A percentile compares a stretch with the other conserved stretches of the same genome.
These are phyloP conservation scores for Torulaspora delbrueckii DNA, from an alignment of 805 yeast genomes.

Conservation along the genomic window DNA sequence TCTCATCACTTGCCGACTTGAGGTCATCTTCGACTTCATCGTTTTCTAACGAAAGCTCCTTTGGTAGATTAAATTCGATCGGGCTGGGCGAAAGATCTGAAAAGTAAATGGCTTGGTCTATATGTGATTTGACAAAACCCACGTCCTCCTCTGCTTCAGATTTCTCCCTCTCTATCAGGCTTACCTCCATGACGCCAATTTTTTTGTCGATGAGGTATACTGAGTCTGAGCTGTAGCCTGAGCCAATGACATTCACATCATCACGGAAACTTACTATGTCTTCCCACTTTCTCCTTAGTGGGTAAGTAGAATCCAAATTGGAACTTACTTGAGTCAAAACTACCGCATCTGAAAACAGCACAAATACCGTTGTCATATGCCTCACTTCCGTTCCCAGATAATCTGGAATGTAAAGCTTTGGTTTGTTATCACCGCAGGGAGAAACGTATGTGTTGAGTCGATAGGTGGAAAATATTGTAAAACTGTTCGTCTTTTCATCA, in stretches of 20 bases:
- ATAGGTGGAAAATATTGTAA: conserved; percentile 59
- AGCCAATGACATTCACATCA: conserved; percentile 51
- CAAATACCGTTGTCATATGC: conserved; percentile 45
- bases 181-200: conserved; percentile 60
- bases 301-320: conserved; percentile 32
- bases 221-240: conserved; percentile 50
- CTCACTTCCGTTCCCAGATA: conserved; percentile 38
- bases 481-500: conserved; percentile 45
- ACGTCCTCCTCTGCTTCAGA: conserved; percentile 20
- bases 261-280: conserved; percentile 61
- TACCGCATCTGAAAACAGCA: conserved; percentile 55
- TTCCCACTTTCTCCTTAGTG: conserved; percentile 62
- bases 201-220: conserved; percentile 46
- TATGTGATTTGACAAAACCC: conserved; percentile 57
- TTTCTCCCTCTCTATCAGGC: conserved; percentile 35
- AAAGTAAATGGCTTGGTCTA: conserved; percentile 75
- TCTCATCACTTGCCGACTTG: conserved; percentile 46
- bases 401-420: conserved; percentile 51
- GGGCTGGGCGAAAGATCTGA: conserved; percentile 47
- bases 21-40: conserved; percentile 51
- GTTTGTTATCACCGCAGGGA: conserved; percentile 30
- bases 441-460: conserved; percentile 49
- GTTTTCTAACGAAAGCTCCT: conserved; percentile 41
- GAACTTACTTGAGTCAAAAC: conserved; percentile 59
- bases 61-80: conserved; percentile 44